Percentiles rank a stretch among this genome's conserved stretches.
These are phyloP conservation scores for Scheffersomyces ergatensis DNA, from an alignment of 805 yeast genomes.

Conservation along the genomic window DNA sequence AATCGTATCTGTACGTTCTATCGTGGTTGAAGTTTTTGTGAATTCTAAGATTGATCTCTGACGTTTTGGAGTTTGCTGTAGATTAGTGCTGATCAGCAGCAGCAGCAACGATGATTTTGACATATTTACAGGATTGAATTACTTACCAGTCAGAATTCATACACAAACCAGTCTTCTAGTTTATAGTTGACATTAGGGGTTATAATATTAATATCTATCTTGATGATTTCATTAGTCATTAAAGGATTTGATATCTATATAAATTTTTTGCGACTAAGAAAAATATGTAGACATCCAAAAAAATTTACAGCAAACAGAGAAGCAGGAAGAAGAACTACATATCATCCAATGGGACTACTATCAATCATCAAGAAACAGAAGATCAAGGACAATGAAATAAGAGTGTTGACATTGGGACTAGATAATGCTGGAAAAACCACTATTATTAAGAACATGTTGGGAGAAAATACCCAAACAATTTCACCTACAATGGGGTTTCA, in stretches of 20 bases:
- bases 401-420: slow-evolving; percentile 76
- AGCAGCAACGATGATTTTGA: neutral
- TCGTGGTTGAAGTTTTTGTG: slow-evolving; percentile 5
- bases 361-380: slow-evolving; percentile 80
- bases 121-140: too few relatives aligned
- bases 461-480: slow-evolving; percentile 50
- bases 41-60: slow-evolving; percentile 26
- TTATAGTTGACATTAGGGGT: too few relatives aligned
- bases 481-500: slow-evolving; percentile 91
- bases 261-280: neutral
- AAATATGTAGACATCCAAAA: neutral
- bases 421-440: slow-evolving; percentile 94
- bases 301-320: too few relatives aligned
- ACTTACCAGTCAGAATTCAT: too few relatives aligned
- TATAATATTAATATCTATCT: too few relatives aligned
- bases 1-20: neutral
- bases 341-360: slow-evolving; percentile 66
- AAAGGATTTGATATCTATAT: too few relatives aligned
- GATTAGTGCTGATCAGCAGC: neutral
- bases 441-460: slow-evolving; percentile 58
- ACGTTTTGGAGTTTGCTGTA: slow-evolving; percentile 4
- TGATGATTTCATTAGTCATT: too few relatives aligned
- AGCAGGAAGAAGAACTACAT: neutral
- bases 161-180: too few relatives aligned
- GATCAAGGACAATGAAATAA: slow-evolving; percentile 70